Evolutionary conservation across 106 monocot species (phyloP).

Genomic region (Dioscorea dumetorum): DNA sequence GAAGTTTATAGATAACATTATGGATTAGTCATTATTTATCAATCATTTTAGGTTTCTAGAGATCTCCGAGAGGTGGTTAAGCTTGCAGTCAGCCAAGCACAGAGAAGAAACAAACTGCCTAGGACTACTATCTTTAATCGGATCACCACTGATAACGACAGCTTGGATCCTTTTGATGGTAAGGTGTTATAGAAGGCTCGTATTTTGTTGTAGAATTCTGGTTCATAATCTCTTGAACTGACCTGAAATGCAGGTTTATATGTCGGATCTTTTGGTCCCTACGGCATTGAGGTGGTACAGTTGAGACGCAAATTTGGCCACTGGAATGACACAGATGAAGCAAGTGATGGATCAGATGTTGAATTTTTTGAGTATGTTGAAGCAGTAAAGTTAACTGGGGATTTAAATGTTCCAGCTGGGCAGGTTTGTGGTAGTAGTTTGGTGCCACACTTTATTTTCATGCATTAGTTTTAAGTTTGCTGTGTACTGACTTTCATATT

Average conservation of each 20-base stretch:
- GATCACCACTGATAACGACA: constrained; percentile 40
- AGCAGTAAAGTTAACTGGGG: constrained; percentile 89
- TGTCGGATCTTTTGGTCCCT: constrained; percentile 89
- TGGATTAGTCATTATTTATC: too few relatives aligned
- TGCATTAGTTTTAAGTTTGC: neutral
- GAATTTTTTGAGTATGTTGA: constrained; percentile 96
- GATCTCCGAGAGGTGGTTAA: constrained; percentile 68
- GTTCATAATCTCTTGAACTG: neutral
- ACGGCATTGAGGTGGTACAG: constrained; percentile 84
- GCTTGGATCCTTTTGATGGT: constrained; percentile 84
- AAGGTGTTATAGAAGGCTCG: constrained; percentile 9
- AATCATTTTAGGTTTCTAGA: constrained; percentile 42
- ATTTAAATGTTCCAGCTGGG: constrained; percentile 90
- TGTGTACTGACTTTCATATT: constrained; percentile 1
- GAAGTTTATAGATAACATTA: neutral
- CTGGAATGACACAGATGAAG: constrained; percentile 52
- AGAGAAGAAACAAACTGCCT: constrained; percentile 50
- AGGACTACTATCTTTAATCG: constrained; percentile 62
- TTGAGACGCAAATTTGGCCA: constrained; percentile 76
- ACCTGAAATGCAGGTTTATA: constrained; percentile 51
- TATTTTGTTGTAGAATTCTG: neutral
- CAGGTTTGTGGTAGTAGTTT: constrained; percentile 37
- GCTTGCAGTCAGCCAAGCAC: constrained; percentile 69
- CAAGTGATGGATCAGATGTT: constrained; percentile 23
- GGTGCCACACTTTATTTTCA: too few relatives aligned